Evolutionary conservation across 164 flowering plant species (phyloP).

Genomic region (Aristolochia contorta): DNA sequence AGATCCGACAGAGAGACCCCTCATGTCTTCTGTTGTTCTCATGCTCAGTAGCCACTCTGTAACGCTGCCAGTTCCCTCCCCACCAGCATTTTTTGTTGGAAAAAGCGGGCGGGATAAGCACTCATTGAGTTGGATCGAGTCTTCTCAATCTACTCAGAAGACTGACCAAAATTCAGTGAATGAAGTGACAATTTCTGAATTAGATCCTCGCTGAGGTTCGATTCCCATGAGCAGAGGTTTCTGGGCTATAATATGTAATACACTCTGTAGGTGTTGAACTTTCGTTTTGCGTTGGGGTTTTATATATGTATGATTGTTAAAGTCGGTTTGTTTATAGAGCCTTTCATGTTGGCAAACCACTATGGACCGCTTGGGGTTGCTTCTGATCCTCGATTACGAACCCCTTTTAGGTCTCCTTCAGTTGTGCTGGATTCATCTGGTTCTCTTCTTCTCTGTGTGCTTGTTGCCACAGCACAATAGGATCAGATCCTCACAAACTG

Average conservation of each 20-base stretch:
- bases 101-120: not conserved
- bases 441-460: not conserved
- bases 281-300: no score
- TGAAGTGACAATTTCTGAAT: not conserved
- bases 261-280: no score
- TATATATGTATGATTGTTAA: no score
- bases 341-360: no score
- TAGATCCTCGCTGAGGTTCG: not conserved
- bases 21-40: constrained; percentile 29
- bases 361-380: no score
- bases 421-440: no score
- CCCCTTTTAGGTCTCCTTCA: no score
- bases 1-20: constrained; percentile 26
- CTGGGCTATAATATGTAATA: no score
- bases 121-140: not conserved
- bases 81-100: constrained; percentile 26
- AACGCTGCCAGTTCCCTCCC: constrained; percentile 25
- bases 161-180: not conserved
- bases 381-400: no score
- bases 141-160: not conserved
- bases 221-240: no score
- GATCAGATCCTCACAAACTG: not conserved
- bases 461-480: not conserved
- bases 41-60: constrained; percentile 32
- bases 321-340: no score